Conservation (phyloP, 352 stramenopile genomes). For the Phytophthora pisi region DNA sequence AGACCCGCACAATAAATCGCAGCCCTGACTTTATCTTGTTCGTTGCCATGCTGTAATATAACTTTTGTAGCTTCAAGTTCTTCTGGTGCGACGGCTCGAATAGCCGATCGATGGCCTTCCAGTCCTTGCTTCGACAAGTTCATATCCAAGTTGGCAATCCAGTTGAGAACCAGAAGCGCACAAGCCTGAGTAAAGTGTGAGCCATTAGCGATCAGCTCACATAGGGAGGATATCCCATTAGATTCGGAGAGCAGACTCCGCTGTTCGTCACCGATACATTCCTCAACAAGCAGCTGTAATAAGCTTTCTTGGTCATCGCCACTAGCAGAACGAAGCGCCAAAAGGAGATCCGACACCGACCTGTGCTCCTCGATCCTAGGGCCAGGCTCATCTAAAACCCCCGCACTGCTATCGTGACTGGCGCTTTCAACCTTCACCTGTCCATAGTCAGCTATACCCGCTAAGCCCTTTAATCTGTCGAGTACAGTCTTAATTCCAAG, state of each 20-base stretch:
- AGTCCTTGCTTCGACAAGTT: background rate
- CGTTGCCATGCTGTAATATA: background rate
- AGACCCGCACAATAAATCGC: conserved; percentile 6
- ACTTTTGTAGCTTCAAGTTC: background rate
- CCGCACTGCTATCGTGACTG: background rate
- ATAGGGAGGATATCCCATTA: background rate
- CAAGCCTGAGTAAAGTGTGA: conserved; percentile 1
- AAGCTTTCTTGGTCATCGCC: background rate
- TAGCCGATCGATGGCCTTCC: background rate
- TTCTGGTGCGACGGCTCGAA: background rate
- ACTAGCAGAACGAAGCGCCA: background rate
- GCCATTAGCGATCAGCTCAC: background rate
- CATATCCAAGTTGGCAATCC: background rate
- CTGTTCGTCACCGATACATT: background rate
- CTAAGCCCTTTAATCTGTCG: background rate
- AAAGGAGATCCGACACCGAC: background rate
- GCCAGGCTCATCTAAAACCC: background rate
- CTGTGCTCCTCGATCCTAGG: background rate
- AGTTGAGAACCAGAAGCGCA: conserved; percentile 1
- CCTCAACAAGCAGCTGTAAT: background rate
- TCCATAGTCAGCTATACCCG: background rate
- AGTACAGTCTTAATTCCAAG: background rate
- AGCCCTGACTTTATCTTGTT: background rate
- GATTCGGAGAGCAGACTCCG: background rate
- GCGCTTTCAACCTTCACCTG: background rate